phyloP scores from a whole-genome alignment of 1,139 yeast species.

The Suhomyces coccinellae region DNA sequence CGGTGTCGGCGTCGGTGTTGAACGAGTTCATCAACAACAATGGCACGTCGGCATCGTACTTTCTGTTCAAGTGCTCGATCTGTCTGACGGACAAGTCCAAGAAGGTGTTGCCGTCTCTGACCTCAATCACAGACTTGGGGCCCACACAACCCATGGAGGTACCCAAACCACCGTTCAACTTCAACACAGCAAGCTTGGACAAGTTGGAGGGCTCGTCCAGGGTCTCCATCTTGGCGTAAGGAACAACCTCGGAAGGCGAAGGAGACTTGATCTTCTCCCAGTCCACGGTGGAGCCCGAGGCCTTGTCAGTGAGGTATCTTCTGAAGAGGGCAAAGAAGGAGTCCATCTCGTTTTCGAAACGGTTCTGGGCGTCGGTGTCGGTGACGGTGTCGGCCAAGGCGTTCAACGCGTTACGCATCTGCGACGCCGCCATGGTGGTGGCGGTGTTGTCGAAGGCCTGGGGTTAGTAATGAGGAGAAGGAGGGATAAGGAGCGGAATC shows the following conservation, averaged over 20 bases:
- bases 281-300: conserved; percentile 78
- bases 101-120: conserved; percentile 96
- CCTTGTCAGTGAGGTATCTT: conserved; percentile 87
- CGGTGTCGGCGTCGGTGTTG: conserved; percentile 96
- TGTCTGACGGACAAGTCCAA: conserved; percentile 94
- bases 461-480: conserved; percentile 8
- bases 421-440: conserved; percentile 94
- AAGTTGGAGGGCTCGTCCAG: conserved; percentile 47
- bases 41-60: conserved; percentile 91
- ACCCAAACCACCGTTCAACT: conserved; percentile 97
- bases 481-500: not conserved
- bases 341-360: conserved; percentile 92
- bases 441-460: conserved; percentile 95
- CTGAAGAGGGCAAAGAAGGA: conserved; percentile 90
- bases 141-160: conserved; percentile 99
- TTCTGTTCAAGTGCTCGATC: conserved; percentile 91
- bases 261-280: conserved; percentile 98
- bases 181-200: conserved; percentile 87
- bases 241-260: conserved; percentile 79
- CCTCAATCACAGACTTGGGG: conserved; percentile 97
- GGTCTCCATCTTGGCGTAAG: conserved; percentile 53
- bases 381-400: conserved; percentile 78
- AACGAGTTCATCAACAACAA: conserved; percentile 96
- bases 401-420: conserved; percentile 96
- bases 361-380: conserved; percentile 53